Evolutionary conservation across 2,329 filamentous ascomycete species (phyloP), one percentile per base, ranked within the genome.

Genomic region (Botryotinia convoluta): DNA sequence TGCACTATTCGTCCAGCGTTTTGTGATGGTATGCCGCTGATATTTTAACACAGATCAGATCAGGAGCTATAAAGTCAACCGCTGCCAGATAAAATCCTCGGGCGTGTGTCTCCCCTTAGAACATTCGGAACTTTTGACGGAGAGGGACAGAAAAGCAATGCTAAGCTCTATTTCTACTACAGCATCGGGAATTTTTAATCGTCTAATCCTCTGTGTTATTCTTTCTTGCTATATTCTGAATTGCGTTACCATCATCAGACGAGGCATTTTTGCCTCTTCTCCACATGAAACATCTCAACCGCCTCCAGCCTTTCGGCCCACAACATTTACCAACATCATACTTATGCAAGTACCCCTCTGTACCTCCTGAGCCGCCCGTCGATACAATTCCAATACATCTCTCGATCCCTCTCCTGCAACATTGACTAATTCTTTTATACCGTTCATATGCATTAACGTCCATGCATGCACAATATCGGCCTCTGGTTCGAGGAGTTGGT

Each of bases 401-500:
- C 10, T 67, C 18, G 70, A 68, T 8, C 10, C 69, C 3, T 22
- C 37, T 22, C 39, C 62, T 42, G 61, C 22, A 12, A 57, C 8
- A 26, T 37, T 68, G 8, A 60, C 9, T 14, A 72, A 59, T 44
- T 72, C 70, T 39, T 29, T 54, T 12, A 72, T 59, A 1, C 70
- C 70, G 26, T 45, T 20, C 48, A 72, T 68, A 22, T 72, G 61
- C 62, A 68, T 59, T 10, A 14, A 20, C 16, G 35, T 72, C 70
- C 70, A 72, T 26, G 51, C 70, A 68, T 60, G 35, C 10, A 20
- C 9, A 16, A 68, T 59, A 9, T 68, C 62, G 29, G 29, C 16
- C 20, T 39, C 70, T n/a, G 51, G 48, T 4, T 12, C 4, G 42
- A 72, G 42, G 3, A 45, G 35, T 44, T 39, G 61, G 10, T 60